phyloP scores from a whole-genome alignment of 345 rosid genomes.

The Eucalyptus polyanthemos region DNA sequence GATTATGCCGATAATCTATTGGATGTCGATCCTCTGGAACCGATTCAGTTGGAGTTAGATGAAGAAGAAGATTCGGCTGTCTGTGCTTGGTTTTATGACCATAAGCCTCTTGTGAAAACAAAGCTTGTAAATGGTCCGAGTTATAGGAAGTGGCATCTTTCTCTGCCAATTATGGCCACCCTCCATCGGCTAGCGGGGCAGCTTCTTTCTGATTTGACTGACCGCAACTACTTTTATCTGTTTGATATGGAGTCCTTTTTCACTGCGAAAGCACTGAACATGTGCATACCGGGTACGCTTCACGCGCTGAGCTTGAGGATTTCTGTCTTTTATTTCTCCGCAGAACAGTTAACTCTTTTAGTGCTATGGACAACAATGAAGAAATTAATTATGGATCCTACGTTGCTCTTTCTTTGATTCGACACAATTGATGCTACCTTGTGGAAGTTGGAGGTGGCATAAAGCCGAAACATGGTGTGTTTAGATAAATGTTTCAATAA shows the following conservation, averaged over 20 bases:
- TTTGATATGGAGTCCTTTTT: slow-evolving; percentile 99
- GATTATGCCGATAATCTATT: slow-evolving; percentile 97
- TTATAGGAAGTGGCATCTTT: slow-evolving; percentile 97
- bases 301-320: neutral
- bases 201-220: slow-evolving; percentile 86
- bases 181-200: slow-evolving; percentile 99
- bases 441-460: neutral
- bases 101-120: slow-evolving; percentile 95
- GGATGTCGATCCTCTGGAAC: slow-evolving; percentile 98
- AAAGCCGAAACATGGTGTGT: neutral
- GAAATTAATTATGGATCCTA: neutral
- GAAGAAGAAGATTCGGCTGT: slow-evolving; percentile 99
- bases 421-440: neutral
- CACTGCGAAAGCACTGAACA: slow-evolving; percentile 94
- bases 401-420: neutral
- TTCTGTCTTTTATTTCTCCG: neutral
- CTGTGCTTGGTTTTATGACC: slow-evolving; percentile 95
- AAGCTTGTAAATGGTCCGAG: slow-evolving; percentile 99
- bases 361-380: neutral
- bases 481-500: neutral
- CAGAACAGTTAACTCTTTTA: neutral
- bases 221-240: slow-evolving; percentile 92
- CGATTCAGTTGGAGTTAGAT: slow-evolving; percentile 93
- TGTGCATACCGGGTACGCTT: slow-evolving; percentile 93
- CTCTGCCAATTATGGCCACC: slow-evolving; percentile 97